phyloP scores from a whole-genome alignment of 192 early-diverging fungal species.

The Coemansia sp. region DNA sequence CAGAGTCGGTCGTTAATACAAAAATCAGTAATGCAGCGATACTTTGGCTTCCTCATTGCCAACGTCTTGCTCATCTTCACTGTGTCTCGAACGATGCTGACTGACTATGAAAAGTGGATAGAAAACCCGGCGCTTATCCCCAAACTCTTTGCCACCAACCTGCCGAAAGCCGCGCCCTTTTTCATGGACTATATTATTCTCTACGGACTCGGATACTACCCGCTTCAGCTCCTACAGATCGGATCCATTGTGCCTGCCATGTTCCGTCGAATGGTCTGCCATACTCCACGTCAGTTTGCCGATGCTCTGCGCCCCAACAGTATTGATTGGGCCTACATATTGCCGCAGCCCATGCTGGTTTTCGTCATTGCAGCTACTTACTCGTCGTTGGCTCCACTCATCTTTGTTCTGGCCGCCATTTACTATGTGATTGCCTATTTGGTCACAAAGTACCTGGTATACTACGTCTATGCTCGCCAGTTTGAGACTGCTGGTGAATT shows the following conservation, averaged over 20 bases:
- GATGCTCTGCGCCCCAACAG: constrained; percentile 65
- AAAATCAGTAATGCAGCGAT: constrained; percentile 55
- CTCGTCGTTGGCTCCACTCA: constrained; percentile 68
- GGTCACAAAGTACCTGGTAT: constrained; percentile 71
- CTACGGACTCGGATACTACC: constrained; percentile 66
- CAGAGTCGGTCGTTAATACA: constrained; percentile 48
- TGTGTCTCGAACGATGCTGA: constrained; percentile 63
- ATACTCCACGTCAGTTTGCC: constrained; percentile 76
- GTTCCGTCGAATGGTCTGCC: constrained; percentile 62
- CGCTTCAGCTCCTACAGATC: constrained; percentile 66
- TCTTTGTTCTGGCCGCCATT: constrained; percentile 67
- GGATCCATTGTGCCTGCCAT: constrained; percentile 59
- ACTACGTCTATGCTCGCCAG: constrained; percentile 74
- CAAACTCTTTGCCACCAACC: constrained; percentile 61
- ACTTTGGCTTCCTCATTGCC: constrained; percentile 73
- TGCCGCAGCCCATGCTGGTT: constrained; percentile 68
- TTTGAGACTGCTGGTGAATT: constrained; percentile 67
- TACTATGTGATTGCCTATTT: constrained; percentile 67
- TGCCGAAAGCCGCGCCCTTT: constrained; percentile 73
- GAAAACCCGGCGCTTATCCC: constrained; percentile 67
- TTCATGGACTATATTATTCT: constrained; percentile 78
- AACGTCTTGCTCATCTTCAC: constrained; percentile 77
- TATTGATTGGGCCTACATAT: constrained; percentile 66
- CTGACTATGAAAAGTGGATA: constrained; percentile 64
- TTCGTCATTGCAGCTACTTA: constrained; percentile 76